These are phyloP conservation scores for Withania somnifera DNA, from an alignment of 305 asterid species.

Conservation along the genomic window DNA sequence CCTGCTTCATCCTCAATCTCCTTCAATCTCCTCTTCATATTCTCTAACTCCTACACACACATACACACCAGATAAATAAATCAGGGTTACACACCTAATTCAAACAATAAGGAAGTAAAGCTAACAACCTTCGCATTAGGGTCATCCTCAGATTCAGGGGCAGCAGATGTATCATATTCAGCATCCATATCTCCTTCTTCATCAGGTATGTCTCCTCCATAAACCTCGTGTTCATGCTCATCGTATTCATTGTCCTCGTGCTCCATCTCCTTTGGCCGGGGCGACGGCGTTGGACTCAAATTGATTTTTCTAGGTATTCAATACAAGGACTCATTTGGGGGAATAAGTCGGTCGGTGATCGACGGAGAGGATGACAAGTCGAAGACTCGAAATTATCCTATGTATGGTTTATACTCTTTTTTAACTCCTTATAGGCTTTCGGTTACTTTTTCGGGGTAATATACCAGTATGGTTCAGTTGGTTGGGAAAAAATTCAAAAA, in stretches of 20 bases:
- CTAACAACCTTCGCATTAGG: constrained; percentile 12
- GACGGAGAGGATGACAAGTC: background rate
- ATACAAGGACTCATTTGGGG: no score
- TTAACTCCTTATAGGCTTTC: background rate
- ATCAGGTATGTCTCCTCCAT: constrained; percentile 11
- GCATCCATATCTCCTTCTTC: constrained; percentile 18
- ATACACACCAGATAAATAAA: background rate
- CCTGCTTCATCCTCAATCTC: constrained; percentile 81
- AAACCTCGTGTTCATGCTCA: constrained; percentile 13
- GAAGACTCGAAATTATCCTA: background rate
- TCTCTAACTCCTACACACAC: constrained; percentile 52
- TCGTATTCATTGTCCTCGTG: constrained; percentile 6
- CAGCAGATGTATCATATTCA: constrained; percentile 10
- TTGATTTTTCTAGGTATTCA: constrained; percentile 8
- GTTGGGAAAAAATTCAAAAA: no score
- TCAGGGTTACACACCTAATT: background rate
- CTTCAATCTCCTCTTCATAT: constrained; percentile 57
- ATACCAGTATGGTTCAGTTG: background rate
- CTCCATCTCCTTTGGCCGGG: no score
- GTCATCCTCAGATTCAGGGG: constrained; percentile 9
- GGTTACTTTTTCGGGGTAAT: background rate
- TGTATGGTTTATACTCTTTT: background rate
- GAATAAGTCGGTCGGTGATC: background rate
- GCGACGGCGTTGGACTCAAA: background rate
- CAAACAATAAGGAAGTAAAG: background rate